Percentiles rank a stretch among this genome's conserved stretches.
Evolutionary conservation across 768 basidiomycete genomes (phyloP).

Genomic region (Boletus barrowsii): DNA sequence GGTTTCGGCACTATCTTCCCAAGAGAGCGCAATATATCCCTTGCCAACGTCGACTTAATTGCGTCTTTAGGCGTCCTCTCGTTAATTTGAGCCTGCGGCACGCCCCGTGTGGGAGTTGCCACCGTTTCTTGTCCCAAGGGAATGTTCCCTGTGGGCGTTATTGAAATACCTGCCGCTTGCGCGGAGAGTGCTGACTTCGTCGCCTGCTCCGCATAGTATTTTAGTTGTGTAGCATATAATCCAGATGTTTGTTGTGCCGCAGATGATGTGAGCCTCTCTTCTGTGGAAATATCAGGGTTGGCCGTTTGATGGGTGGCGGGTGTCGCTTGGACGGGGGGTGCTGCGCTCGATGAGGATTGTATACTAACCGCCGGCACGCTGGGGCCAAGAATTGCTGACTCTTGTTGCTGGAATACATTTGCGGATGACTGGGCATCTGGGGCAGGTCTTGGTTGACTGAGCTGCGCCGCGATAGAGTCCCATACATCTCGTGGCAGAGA

Average conservation of each 20-base stretch:
- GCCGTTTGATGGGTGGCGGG: background rate
- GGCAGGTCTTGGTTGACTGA: background rate
- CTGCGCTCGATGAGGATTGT: background rate
- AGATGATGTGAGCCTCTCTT: background rate
- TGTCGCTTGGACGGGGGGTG: background rate
- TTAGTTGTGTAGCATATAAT: constrained; percentile 14
- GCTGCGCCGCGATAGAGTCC: constrained; percentile 9
- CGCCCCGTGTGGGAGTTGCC: constrained; percentile 9
- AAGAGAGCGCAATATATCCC: constrained; percentile 54
- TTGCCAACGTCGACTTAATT: constrained; percentile 50
- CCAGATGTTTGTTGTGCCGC: background rate
- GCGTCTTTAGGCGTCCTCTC: constrained; percentile 38
- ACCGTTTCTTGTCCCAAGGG: background rate
- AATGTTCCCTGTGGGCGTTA: background rate
- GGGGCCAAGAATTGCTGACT: background rate
- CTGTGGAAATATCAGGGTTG: background rate
- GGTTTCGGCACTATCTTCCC: constrained; percentile 23
- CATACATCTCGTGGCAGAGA: constrained; percentile 17
- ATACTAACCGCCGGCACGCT: background rate
- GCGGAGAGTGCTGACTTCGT: constrained; percentile 4
- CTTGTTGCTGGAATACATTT: background rate
- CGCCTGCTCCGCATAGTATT: constrained; percentile 22
- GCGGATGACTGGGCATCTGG: background rate
- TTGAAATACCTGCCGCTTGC: constrained; percentile 1
- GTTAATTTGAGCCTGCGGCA: background rate